A percentile compares a stretch with the other conserved stretches of the same genome.
Evolutionary conservation across 2,329 filamentous ascomycete genomes (phyloP).

Genomic region (Shiraia sp.): DNA sequence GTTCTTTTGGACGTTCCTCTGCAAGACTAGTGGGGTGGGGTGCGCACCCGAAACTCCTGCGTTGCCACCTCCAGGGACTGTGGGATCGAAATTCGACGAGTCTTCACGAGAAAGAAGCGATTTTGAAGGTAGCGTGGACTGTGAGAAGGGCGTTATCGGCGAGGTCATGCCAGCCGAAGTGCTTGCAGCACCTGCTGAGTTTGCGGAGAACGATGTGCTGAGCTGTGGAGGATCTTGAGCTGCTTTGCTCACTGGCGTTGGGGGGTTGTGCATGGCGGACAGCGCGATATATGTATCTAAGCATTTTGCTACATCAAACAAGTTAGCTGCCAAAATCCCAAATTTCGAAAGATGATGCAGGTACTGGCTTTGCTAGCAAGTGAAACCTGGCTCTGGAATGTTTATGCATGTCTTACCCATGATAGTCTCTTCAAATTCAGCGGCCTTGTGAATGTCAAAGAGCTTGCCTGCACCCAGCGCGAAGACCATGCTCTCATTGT

Average conservation of each 20-base stretch:
- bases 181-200: conserved; percentile 66
- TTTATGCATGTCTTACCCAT: conserved; percentile 62
- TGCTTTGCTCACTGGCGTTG: conserved; percentile 53
- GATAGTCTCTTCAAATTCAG: conserved; percentile 98
- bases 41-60: conserved; percentile 57
- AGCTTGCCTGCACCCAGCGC: conserved; percentile 92
- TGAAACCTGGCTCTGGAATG: not conserved
- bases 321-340: conserved; percentile 13
- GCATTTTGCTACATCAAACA: conserved; percentile 69
- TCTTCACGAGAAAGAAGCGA: conserved; percentile 85
- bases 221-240: conserved; percentile 66
- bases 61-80: conserved; percentile 60
- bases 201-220: conserved; percentile 76
- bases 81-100: conserved; percentile 65
- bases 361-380: no score
- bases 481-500: conserved; percentile 99
- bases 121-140: conserved; percentile 90
- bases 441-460: conserved; percentile 86
- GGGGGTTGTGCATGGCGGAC: conserved; percentile 63
- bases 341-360: not conserved
- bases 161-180: conserved; percentile 73
- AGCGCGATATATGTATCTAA: conserved; percentile 95
- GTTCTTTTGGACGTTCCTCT: conserved; percentile 75
- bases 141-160: conserved; percentile 92
- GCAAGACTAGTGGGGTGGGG: conserved; percentile 66